These are phyloP conservation scores for Lachancea waltii DNA, from an alignment of 805 yeast genomes.

Conservation along the genomic window DNA sequence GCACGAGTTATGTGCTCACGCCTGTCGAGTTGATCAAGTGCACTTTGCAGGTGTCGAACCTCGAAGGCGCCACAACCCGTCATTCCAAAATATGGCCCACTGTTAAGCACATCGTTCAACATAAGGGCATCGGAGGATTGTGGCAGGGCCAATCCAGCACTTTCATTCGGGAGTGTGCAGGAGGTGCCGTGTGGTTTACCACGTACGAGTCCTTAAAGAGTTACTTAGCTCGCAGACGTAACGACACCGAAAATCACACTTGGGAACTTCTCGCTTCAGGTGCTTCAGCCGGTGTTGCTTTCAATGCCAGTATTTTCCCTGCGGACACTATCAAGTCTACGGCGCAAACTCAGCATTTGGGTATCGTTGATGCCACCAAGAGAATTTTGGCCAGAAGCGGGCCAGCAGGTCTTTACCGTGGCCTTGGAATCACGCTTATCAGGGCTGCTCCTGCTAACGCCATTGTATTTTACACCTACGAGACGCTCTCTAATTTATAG, in stretches of 20 bases:
- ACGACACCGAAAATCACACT: conserved; percentile 32
- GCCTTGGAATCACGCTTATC: conserved; percentile 71
- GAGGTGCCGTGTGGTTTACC: conserved; percentile 93
- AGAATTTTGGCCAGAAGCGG: conserved; percentile 50
- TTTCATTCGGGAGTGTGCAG: conserved; percentile 73
- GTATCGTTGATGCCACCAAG: conserved; percentile 40
- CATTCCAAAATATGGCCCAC: conserved; percentile 35
- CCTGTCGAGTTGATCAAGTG: conserved; percentile 93
- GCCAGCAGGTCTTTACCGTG: conserved; percentile 67
- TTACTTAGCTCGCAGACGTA: conserved; percentile 23
- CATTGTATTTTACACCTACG: conserved; percentile 74
- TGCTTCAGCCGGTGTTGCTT: conserved; percentile 78
- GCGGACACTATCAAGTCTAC: conserved; percentile 86
- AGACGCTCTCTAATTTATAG: conserved; percentile 31
- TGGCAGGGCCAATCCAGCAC: conserved; percentile 90
- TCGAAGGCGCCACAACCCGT: conserved; percentile 26
- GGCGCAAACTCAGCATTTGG: conserved; percentile 48
- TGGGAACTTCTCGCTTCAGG: conserved; percentile 67
- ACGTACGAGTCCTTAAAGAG: conserved; percentile 59
- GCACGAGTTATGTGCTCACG: conserved; percentile 76
- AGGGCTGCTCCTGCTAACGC: conserved; percentile 92
- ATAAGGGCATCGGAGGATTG: conserved; percentile 61
- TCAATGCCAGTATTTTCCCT: conserved; percentile 77
- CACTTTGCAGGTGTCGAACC: conserved; percentile 62
- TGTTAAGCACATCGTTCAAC: conserved; percentile 36